Evolutionary conservation across 225 moss, liverwort and hornwort species (phyloP).

Genomic region (Physcomitrellopsis africana): DNA sequence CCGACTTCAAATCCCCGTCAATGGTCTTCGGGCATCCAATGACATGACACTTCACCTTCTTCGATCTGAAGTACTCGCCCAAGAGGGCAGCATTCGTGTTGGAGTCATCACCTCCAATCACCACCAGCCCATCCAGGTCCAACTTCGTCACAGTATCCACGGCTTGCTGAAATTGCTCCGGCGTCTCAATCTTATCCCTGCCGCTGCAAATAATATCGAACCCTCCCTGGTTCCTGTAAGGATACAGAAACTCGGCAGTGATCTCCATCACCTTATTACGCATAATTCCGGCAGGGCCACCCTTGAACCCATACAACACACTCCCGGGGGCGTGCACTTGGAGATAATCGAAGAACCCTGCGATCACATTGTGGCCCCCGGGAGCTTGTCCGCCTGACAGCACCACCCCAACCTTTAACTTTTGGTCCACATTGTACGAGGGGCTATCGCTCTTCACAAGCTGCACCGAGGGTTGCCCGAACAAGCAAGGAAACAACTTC

Average conservation of each 20-base stretch:
- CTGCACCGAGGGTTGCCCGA: slow-evolving; percentile 70
- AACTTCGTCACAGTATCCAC: slow-evolving; percentile 70
- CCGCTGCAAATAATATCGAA: slow-evolving; percentile 96
- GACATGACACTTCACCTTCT: slow-evolving; percentile 71
- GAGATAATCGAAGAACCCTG: slow-evolving; percentile 88
- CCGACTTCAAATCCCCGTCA: slow-evolving; percentile 87
- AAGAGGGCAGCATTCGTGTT: slow-evolving; percentile 91
- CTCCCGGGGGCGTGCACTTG: slow-evolving; percentile 70
- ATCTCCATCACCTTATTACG: slow-evolving; percentile 78
- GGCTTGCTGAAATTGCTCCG: slow-evolving; percentile 88
- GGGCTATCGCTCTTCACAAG: slow-evolving; percentile 44
- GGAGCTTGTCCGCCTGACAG: slow-evolving; percentile 91
- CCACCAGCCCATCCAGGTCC: slow-evolving; percentile 79
- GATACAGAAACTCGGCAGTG: slow-evolving; percentile 70
- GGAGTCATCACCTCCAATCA: slow-evolving; percentile 95
- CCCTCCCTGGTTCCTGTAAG: slow-evolving; percentile 88
- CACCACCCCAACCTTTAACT: slow-evolving; percentile 78
- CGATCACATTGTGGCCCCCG: slow-evolving; percentile 93
- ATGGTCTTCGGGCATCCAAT: slow-evolving; percentile 94
- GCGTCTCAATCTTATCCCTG: slow-evolving; percentile 91
- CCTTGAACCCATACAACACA: slow-evolving; percentile 70
- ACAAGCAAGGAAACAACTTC: slow-evolving; percentile 72
- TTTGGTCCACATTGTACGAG: slow-evolving; percentile 34
- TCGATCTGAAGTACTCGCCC: slow-evolving; percentile 75
- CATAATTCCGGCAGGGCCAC: slow-evolving; percentile 90